These are phyloP conservation scores for Chiua virens DNA, from an alignment of 768 basidiomycete species.

Conservation along the genomic window DNA sequence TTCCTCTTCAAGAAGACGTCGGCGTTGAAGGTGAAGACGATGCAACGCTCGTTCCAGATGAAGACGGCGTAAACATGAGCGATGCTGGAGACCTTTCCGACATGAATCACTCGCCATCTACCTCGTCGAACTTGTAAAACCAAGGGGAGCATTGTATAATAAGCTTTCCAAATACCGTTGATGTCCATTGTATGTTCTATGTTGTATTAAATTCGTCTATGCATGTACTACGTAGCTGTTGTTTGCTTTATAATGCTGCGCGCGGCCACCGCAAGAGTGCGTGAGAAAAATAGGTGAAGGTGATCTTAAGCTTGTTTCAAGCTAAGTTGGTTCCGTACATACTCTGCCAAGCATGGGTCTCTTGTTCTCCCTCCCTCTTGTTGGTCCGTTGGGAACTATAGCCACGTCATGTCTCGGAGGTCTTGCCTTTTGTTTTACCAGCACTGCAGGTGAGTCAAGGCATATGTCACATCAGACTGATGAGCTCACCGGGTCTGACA, in stretches of 20 bases:
- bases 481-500: constrained; percentile 22
- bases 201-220: background rate
- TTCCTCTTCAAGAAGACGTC: background rate
- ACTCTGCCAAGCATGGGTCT: constrained; percentile 57
- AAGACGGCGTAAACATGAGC: background rate
- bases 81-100: constrained; percentile 2
- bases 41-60: constrained; percentile 13
- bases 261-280: too few relatives aligned
- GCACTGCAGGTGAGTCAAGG: constrained; percentile 69
- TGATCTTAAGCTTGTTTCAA: too few relatives aligned
- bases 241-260: too few relatives aligned
- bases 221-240: background rate
- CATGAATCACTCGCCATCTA: too few relatives aligned
- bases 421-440: constrained; percentile 83
- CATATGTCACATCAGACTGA: too few relatives aligned
- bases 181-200: too few relatives aligned
- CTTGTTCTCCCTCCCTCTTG: constrained; percentile 69
- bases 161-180: too few relatives aligned
- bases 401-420: constrained; percentile 84
- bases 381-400: constrained; percentile 66
- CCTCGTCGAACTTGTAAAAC: too few relatives aligned
- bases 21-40: constrained; percentile 10
- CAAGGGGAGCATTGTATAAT: too few relatives aligned
- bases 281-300: too few relatives aligned
- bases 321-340: background rate